phyloP scores from a whole-genome alignment of 129 eudicot genomes.

The Rutidosis leptorrhynchoides region DNA sequence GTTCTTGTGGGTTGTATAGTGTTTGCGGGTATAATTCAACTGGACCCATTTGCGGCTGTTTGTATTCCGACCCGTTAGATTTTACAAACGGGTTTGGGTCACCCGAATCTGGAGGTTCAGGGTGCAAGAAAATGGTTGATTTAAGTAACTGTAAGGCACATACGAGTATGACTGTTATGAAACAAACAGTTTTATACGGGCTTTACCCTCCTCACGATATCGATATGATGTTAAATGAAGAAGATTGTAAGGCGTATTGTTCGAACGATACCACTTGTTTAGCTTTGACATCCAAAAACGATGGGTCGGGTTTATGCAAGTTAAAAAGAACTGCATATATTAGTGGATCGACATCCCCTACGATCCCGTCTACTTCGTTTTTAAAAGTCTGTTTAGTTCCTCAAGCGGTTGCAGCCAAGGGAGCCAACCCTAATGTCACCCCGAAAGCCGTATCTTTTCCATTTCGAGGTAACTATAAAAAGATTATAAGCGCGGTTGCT shows the following conservation, averaged over 20 bases:
- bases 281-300: constrained; percentile 70
- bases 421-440: constrained; percentile 35
- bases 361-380: constrained; percentile 52
- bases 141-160: constrained; percentile 64
- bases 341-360: constrained; percentile 62
- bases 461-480: constrained; percentile 26
- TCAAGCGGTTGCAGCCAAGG: constrained; percentile 66
- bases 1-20: constrained; percentile 71
- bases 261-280: constrained; percentile 61
- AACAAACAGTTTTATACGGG: constrained; percentile 64
- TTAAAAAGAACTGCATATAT: constrained; percentile 63
- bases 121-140: constrained; percentile 71
- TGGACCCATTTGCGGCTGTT: constrained; percentile 56
- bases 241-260: constrained; percentile 56
- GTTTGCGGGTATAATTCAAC: constrained; percentile 65
- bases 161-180: constrained; percentile 57
- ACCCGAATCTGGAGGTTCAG: constrained; percentile 34
- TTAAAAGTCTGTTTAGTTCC: constrained; percentile 70
- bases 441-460: constrained; percentile 28
- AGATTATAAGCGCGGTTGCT: constrained; percentile 43
- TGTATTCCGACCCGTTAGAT: constrained; percentile 37
- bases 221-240: constrained; percentile 57
- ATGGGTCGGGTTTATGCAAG: constrained; percentile 82
- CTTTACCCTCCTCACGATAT: constrained; percentile 69
- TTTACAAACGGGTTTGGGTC: constrained; percentile 21